Conservation (phyloP, 1,139 yeast species). For the Kurtzmaniella quercitrusa region DNA sequence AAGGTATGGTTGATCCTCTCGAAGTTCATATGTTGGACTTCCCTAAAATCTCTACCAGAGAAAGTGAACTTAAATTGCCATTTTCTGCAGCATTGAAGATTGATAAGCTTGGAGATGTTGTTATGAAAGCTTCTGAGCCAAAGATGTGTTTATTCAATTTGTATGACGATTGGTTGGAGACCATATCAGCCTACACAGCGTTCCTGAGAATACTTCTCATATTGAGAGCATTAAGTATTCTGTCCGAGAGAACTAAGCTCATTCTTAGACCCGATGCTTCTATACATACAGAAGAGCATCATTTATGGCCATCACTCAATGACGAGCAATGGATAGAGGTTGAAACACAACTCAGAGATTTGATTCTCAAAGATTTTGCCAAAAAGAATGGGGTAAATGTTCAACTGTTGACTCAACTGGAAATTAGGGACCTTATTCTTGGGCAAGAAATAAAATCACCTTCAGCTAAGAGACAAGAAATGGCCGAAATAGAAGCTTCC, state of each 20-base stretch:
- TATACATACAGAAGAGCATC: conserved; percentile 68
- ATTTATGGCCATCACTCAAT: conserved; percentile 87
- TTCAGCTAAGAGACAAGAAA: conserved; percentile 70
- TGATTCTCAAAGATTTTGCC: conserved; percentile 82
- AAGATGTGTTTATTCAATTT: conserved; percentile 87
- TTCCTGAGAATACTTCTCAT: conserved; percentile 82
- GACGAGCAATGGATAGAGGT: conserved; percentile 92
- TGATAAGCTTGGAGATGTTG: conserved; percentile 75
- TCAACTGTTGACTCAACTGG: conserved; percentile 85
- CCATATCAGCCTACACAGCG: conserved; percentile 86
- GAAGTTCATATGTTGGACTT: conserved; percentile 97
- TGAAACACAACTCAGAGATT: conserved; percentile 82
- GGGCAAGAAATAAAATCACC: conserved; percentile 95
- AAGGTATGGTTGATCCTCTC: conserved; percentile 89
- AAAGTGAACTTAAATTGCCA: conserved; percentile 86
- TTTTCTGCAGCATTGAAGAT: conserved; percentile 83
- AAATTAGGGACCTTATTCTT: conserved; percentile 86
- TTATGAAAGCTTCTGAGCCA: conserved; percentile 84
- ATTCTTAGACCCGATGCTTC: conserved; percentile 74
- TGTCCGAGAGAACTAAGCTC: conserved; percentile 70
- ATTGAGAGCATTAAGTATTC: conserved; percentile 74
- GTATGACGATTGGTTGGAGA: conserved; percentile 91
- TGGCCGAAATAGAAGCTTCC: conserved; percentile 68
- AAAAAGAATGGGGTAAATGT: conserved; percentile 82
- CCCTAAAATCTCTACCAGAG: conserved; percentile 86